Conservation (phyloP, 2,329 filamentous ascomycete species). For the Sporothrix inflata region DNA sequence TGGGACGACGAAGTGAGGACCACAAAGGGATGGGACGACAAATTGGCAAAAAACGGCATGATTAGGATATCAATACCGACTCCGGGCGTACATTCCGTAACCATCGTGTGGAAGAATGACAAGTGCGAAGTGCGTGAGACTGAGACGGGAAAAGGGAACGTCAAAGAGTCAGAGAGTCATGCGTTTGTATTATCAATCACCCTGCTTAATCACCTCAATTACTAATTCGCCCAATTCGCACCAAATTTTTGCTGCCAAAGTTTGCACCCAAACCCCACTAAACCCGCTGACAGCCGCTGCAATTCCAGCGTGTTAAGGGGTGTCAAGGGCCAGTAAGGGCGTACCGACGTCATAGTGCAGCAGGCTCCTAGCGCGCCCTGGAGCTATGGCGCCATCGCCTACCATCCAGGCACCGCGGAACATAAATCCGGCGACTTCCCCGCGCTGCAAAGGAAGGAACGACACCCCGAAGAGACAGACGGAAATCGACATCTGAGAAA, state of each 20-base stretch:
- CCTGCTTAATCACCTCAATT: slow-evolving; percentile 14
- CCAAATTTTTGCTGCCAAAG: background rate
- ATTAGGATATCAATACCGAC: background rate
- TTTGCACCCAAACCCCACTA: background rate
- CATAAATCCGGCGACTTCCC: slow-evolving; percentile 7
- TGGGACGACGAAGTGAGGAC: background rate
- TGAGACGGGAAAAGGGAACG: background rate
- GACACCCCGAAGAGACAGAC: background rate
- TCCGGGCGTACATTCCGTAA: background rate
- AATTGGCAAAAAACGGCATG: background rate
- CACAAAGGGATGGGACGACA: background rate
- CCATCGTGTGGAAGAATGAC: background rate
- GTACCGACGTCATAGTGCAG: slow-evolving; percentile 5
- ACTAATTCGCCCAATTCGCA: slow-evolving; percentile 2
- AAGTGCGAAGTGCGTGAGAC: background rate
- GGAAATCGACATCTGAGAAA: background rate
- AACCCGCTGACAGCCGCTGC: background rate
- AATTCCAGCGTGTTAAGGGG: background rate
- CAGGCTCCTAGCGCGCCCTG: background rate
- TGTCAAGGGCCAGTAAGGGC: background rate
- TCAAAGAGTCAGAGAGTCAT: background rate
- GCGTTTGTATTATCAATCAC: slow-evolving; percentile 7
- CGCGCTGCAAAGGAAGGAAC: background rate
- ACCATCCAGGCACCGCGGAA: background rate
- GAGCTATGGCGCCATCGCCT: slow-evolving; percentile 10